Percentiles rank a stretch among this genome's conserved stretches.
These are phyloP conservation scores for Triticum timopheevii DNA, from an alignment of 176 grass and related monocot genomes.

Conservation along the genomic window DNA sequence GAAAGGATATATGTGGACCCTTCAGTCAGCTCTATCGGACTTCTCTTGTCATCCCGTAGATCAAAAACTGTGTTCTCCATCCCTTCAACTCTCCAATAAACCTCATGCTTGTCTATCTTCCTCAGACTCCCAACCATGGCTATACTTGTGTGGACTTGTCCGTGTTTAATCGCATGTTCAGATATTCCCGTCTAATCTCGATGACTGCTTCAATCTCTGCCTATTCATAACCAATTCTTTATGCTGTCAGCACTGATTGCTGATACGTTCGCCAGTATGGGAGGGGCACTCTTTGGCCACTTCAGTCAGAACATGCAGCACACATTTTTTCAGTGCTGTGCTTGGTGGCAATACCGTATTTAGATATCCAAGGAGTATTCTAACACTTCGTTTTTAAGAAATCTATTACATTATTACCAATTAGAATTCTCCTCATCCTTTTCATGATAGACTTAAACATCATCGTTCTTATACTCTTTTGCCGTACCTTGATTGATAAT, in stretches of 20 bases:
- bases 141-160: constrained; percentile 31
- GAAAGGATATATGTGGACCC: constrained; percentile 17
- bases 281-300: neutral
- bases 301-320: constrained; percentile 26
- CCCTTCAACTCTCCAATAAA: constrained; percentile 26
- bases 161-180: constrained; percentile 20
- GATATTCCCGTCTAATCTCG: constrained; percentile 26
- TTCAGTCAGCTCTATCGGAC: constrained; percentile 23
- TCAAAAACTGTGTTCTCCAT: constrained; percentile 12
- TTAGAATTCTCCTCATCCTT: neutral
- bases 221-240: constrained; percentile 8
- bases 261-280: neutral
- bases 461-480: neutral
- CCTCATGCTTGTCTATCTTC: constrained; percentile 39
- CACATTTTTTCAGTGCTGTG: constrained; percentile 19
- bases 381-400: neutral
- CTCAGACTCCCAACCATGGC: constrained; percentile 32
- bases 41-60: constrained; percentile 16
- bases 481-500: neutral
- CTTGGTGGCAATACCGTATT: neutral
- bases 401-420: neutral
- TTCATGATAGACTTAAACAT: neutral
- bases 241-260: neutral
- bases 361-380: neutral
- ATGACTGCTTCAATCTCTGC: constrained; percentile 17